These are phyloP conservation scores for Penicillium egyptiacum DNA, from an alignment of 495 filamentous ascomycete genomes.

Conservation along the genomic window DNA sequence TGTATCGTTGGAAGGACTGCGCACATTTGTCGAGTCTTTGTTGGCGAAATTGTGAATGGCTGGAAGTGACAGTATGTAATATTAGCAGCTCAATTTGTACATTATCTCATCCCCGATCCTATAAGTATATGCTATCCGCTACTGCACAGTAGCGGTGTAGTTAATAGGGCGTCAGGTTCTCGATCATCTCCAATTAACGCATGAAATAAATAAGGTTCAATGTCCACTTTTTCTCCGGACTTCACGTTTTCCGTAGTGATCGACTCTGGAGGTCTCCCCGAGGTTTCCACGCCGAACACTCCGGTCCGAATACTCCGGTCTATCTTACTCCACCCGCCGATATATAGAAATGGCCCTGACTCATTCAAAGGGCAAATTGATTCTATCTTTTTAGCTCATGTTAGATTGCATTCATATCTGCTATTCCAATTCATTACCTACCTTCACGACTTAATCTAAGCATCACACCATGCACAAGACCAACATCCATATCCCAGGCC, in stretches of 20 bases:
- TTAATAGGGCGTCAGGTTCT: not conserved
- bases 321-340: not conserved
- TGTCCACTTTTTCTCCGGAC: not conserved
- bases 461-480: not conserved
- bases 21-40: conserved; percentile 39
- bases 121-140: not conserved
- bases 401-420: not conserved
- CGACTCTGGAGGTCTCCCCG: not conserved
- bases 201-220: not conserved
- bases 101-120: conserved; percentile 8
- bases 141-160: not conserved
- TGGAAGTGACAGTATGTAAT: conserved; percentile 1
- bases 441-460: not conserved
- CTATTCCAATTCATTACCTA: not conserved
- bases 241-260: not conserved
- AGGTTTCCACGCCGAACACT: conserved; percentile 12
- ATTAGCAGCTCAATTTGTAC: conserved; percentile 10
- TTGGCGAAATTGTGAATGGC: conserved; percentile 41
- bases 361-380: not conserved
- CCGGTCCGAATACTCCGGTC: conserved; percentile 14
- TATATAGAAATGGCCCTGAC: conserved; percentile 8
- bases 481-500: conserved; percentile 11
- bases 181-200: not conserved
- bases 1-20: conserved; percentile 43
- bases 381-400: not conserved